A percentile compares a stretch with the other conserved stretches of the same genome.
Evolutionary conservation across 1,139 yeast genomes (phyloP).

Genomic region (Yamadazyma triangularis): DNA sequence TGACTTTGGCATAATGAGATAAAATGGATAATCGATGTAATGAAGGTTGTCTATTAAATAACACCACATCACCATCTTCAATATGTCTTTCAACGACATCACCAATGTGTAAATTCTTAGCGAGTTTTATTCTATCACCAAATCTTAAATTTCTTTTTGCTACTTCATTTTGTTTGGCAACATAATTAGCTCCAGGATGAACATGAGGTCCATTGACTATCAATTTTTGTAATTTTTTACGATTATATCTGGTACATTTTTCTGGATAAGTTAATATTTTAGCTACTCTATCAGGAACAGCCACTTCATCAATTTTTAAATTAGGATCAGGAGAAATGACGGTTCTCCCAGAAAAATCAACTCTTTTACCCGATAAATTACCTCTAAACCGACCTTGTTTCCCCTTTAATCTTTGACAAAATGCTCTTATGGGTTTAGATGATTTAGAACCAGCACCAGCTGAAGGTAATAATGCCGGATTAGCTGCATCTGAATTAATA

Average conservation of each 20-base stretch:
- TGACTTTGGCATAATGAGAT: conserved; percentile 90
- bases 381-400: conserved; percentile 99
- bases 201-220: conserved; percentile 80
- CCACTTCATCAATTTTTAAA: conserved; percentile 90
- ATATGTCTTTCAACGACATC: conserved; percentile 97
- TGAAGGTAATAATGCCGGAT: conserved; percentile 68
- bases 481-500: conserved; percentile 93
- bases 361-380: conserved; percentile 96
- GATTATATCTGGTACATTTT: conserved; percentile 84
- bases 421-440: conserved; percentile 87
- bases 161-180: conserved; percentile 75
- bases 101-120: conserved; percentile 74
- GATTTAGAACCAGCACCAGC: conserved; percentile 53
- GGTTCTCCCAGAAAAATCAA: conserved; percentile 96
- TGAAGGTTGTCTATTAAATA: conserved; percentile 97
- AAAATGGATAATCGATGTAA: conserved; percentile 90
- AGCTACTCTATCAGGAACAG: conserved; percentile 96
- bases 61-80: conserved; percentile 94
- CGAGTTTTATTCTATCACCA: conserved; percentile 79
- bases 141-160: conserved; percentile 85
- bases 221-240: conserved; percentile 66
- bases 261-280: conserved; percentile 96
- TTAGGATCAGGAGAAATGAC: conserved; percentile 99
- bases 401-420: conserved; percentile 96
- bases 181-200: conserved; percentile 96